A percentile compares a stretch with the other conserved stretches of the same genome.
Evolutionary conservation across 805 yeast genomes (phyloP).

Genomic region (Blastobotrys parvus): DNA sequence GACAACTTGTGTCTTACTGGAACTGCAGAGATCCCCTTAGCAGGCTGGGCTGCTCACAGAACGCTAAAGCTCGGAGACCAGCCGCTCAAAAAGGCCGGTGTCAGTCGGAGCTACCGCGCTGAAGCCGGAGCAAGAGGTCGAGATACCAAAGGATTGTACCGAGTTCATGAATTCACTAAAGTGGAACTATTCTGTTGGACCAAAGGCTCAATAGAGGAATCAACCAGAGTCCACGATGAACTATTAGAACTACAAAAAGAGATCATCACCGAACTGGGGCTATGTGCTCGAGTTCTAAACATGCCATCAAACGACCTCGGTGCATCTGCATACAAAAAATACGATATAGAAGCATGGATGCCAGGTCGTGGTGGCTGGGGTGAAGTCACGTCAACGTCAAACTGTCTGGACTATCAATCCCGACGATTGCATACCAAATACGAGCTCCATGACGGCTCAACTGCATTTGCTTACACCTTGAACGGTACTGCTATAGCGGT

Average conservation of each 20-base stretch:
- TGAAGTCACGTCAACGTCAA: conserved; percentile 83
- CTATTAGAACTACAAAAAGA: conserved; percentile 57
- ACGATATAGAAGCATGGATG: conserved; percentile 97
- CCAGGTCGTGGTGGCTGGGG: conserved; percentile 94
- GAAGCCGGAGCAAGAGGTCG: conserved; percentile 97
- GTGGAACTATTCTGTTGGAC: conserved; percentile 86
- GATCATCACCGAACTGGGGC: conserved; percentile 58
- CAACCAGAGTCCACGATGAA: conserved; percentile 42
- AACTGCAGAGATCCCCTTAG: conserved; percentile 92
- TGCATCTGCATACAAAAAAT: conserved; percentile 84
- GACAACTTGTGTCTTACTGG: conserved; percentile 64
- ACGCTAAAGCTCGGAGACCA: conserved; percentile 27
- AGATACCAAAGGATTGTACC: conserved; percentile 83
- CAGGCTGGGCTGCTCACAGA: conserved; percentile 60
- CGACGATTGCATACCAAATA: conserved; percentile 69
- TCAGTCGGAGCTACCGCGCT: conserved; percentile 82
- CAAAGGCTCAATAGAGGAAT: conserved; percentile 22
- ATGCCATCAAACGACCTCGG: conserved; percentile 93
- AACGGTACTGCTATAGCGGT: conserved; percentile 96
- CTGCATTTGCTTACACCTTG: conserved; percentile 63
- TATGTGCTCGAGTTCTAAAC: conserved; percentile 70
- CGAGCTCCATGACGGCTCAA: conserved; percentile 28
- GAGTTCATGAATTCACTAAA: conserved; percentile 95
- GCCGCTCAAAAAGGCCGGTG: conserved; percentile 59
- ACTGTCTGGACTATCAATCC: conserved; percentile 86